phyloP scores from a whole-genome alignment of 257 asterid species.

The Solanum pimpinellifolium region DNA sequence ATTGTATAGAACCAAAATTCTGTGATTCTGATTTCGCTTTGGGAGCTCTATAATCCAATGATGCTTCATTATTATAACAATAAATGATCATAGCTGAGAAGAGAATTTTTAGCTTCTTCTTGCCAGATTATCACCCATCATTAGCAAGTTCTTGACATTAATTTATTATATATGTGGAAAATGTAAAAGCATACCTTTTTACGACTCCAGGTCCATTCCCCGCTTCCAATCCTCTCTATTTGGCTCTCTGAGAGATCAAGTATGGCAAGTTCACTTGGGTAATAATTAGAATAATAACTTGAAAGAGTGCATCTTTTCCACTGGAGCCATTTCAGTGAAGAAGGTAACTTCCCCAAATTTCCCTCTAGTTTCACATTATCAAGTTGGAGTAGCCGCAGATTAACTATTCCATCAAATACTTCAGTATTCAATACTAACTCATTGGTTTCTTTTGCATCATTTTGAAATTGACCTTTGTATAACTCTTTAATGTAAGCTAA shows the following conservation, averaged over 20 bases:
- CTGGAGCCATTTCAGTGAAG: conserved; percentile 19
- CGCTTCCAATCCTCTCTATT: conserved; percentile 10
- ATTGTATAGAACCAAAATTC: background rate
- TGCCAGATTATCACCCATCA: background rate
- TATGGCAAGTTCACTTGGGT: conserved; percentile 14
- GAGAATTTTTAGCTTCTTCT: background rate
- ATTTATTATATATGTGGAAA: background rate
- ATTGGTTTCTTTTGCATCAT: conserved; percentile 1
- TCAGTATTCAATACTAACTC: background rate
- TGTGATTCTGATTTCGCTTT: background rate
- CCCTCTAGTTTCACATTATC: conserved; percentile 18
- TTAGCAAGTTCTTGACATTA: background rate
- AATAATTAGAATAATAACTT: conserved; percentile 6
- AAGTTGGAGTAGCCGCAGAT: conserved; percentile 18
- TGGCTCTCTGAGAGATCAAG: conserved; percentile 24
- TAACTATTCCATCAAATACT: conserved; percentile 11
- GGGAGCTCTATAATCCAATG: background rate
- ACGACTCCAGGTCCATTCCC: conserved; percentile 6
- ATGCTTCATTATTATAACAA: background rate
- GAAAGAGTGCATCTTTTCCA: conserved; percentile 16
- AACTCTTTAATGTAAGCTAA: conserved; percentile 7
- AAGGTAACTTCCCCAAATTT: conserved; percentile 11
- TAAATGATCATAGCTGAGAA: background rate
- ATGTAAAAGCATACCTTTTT: conserved; percentile 5
- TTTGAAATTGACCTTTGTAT: background rate